Percentiles rank a stretch among this genome's conserved stretches.
Conservation (phyloP, 805 yeast species). For the Ogataea ganodermae region DNA sequence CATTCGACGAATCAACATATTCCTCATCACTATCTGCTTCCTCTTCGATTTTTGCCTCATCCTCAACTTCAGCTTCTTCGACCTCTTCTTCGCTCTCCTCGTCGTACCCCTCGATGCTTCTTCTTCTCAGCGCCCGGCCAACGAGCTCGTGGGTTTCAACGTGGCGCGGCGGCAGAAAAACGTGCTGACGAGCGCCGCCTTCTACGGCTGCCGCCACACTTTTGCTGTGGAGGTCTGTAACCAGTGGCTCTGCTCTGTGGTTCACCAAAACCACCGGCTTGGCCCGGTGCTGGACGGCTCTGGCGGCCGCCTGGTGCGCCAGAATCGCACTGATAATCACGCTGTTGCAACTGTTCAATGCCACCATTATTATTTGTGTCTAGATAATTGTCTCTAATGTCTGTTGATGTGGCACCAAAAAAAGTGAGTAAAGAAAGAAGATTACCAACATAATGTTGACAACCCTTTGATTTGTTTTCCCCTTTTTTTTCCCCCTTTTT, state of each 20-base stretch:
- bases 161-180: slow-evolving; percentile 4
- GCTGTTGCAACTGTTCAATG: background rate
- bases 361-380: slow-evolving; percentile 1
- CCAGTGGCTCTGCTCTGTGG: background rate
- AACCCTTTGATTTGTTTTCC: background rate
- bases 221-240: background rate
- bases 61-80: slow-evolving; percentile 10
- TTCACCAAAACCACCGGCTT: slow-evolving; percentile 3
- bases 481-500: background rate
- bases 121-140: slow-evolving; percentile 1
- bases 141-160: slow-evolving; percentile 3
- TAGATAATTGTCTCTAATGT: slow-evolving; percentile 2
- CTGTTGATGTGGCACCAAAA: background rate
- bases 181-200: slow-evolving; percentile 8
- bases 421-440: background rate
- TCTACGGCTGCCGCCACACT: background rate
- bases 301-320: slow-evolving; percentile 9
- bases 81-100: slow-evolving; percentile 7
- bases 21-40: slow-evolving; percentile 1
- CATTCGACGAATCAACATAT: background rate
- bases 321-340: slow-evolving; percentile 1
- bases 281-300: slow-evolving; percentile 15
- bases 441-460: background rate
- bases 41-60: slow-evolving; percentile 7
- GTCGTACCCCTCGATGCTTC: slow-evolving; percentile 6